These are phyloP conservation scores for Globisporangium spinosum DNA, from an alignment of 352 stramenopile genomes.

Conservation along the genomic window DNA sequence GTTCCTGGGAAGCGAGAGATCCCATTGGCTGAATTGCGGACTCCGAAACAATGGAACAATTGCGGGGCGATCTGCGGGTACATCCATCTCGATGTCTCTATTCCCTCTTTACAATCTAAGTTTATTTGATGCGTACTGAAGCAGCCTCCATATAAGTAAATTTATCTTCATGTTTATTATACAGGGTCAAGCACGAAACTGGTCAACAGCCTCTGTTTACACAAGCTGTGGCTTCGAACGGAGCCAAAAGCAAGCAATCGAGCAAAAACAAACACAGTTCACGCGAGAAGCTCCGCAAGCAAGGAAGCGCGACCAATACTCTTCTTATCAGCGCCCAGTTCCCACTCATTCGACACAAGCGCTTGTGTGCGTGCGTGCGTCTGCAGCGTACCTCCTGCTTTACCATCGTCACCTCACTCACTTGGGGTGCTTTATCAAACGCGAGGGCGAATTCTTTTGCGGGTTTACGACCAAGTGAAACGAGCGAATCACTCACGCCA, in stretches of 20 bases:
- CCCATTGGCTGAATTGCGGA: background rate
- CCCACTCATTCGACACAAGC: background rate
- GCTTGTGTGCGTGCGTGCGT: background rate
- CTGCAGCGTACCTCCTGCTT: background rate
- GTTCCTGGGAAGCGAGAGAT: background rate
- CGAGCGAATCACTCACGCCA: background rate
- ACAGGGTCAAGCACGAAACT: background rate
- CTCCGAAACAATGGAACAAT: background rate
- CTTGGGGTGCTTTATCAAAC: background rate
- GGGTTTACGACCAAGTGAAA: background rate
- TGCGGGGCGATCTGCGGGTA: background rate
- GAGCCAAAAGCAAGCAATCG: background rate
- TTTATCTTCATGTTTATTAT: background rate
- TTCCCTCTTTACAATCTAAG: too few species aligned
- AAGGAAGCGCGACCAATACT: background rate
- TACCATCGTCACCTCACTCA: background rate
- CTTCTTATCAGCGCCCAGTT: background rate
- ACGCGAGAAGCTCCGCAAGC: background rate
- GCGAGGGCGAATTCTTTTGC: constrained; percentile 6
- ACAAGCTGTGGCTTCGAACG: background rate
- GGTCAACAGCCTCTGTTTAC: background rate
- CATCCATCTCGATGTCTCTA: background rate
- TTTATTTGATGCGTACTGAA: too few species aligned
- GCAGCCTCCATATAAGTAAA: too few species aligned
- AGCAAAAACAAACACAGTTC: background rate